These are phyloP conservation scores for Trichoderma simmonsii DNA, from an alignment of 2,329 filamentous ascomycete species.

Conservation along the genomic window DNA sequence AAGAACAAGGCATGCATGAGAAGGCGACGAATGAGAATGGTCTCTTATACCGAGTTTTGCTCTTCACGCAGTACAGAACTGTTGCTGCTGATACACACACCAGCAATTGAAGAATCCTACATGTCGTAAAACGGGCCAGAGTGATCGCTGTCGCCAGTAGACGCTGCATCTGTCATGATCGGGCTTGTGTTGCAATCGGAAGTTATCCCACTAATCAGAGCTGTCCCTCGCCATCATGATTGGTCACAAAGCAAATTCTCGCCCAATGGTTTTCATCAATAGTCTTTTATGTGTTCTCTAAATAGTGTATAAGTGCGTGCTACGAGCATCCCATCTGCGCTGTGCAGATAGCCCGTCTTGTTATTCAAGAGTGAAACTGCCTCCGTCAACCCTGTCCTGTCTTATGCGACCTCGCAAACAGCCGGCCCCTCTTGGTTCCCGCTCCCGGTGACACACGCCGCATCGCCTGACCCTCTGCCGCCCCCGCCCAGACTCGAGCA, in stretches of 20 bases:
- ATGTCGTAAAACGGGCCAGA: not conserved
- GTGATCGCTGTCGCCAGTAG: not conserved
- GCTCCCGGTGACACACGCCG: constrained; percentile 4
- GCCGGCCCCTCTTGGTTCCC: constrained; percentile 10
- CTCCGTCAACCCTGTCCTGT: constrained; percentile 6
- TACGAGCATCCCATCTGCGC: constrained; percentile 1
- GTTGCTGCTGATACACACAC: not conserved
- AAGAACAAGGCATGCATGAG: not conserved
- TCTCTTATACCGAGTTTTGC: constrained; percentile 4
- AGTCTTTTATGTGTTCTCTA: constrained; percentile 10
- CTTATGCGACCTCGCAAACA: constrained; percentile 2
- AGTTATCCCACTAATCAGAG: not conserved
- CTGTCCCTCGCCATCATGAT: not conserved
- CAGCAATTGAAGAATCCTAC: not conserved
- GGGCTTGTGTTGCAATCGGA: constrained; percentile 9
- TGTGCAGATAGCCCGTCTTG: constrained; percentile 8
- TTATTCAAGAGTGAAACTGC: constrained; percentile 5
- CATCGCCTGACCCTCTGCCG: constrained; percentile 14
- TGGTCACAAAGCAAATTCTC: not conserved
- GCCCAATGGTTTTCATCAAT: not conserved
- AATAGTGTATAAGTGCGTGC: constrained; percentile 10
- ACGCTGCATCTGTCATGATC: constrained; percentile 1
- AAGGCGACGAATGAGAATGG: not conserved
- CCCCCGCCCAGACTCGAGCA: constrained; percentile 15
- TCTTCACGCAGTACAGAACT: not conserved